Percentiles rank a stretch among this genome's conserved stretches.
phyloP scores from a whole-genome alignment of 1,139 yeast species.

The Tardiomyces digboiensis region DNA sequence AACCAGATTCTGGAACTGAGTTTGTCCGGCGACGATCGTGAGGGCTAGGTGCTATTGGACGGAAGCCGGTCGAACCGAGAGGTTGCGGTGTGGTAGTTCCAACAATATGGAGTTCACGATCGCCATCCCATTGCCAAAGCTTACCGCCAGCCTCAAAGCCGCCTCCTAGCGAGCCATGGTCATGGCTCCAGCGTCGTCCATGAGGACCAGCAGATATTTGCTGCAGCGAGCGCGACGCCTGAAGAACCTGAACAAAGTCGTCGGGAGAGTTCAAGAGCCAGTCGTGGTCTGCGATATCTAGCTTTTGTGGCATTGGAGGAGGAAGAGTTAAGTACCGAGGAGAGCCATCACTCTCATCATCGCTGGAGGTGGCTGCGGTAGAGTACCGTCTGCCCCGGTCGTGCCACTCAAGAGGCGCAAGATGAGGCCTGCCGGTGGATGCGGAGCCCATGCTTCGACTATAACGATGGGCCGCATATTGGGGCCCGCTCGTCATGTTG shows the following conservation, averaged over 20 bases:
- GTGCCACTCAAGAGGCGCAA: background rate
- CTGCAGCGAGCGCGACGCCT: conserved; percentile 33
- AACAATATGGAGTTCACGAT: conserved; percentile 19
- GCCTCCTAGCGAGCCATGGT: conserved; percentile 18
- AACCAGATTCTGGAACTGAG: background rate
- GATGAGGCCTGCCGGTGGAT: background rate
- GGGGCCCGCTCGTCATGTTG: background rate
- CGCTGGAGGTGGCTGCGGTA: conserved; percentile 3
- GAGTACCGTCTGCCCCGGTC: background rate
- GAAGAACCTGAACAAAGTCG: conserved; percentile 29
- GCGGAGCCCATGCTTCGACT: background rate
- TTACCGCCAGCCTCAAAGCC: conserved; percentile 32
- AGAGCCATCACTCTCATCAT: conserved; percentile 8
- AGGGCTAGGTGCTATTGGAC: background rate
- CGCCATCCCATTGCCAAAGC: conserved; percentile 32
- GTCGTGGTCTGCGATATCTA: conserved; percentile 13
- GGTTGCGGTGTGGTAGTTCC: conserved; percentile 8
- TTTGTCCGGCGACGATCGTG: background rate
- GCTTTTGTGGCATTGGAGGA: conserved; percentile 15
- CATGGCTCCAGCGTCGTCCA: conserved; percentile 16
- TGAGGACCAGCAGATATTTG: conserved; percentile 24
- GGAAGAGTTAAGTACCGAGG: conserved; percentile 10
- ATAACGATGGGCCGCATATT: background rate
- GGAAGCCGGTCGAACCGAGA: conserved; percentile 1
- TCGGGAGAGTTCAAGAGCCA: conserved; percentile 18